These are phyloP conservation scores for Aspergillus flavus DNA, from an alignment of 2,329 filamentous ascomycete species.

Conservation along the genomic window DNA sequence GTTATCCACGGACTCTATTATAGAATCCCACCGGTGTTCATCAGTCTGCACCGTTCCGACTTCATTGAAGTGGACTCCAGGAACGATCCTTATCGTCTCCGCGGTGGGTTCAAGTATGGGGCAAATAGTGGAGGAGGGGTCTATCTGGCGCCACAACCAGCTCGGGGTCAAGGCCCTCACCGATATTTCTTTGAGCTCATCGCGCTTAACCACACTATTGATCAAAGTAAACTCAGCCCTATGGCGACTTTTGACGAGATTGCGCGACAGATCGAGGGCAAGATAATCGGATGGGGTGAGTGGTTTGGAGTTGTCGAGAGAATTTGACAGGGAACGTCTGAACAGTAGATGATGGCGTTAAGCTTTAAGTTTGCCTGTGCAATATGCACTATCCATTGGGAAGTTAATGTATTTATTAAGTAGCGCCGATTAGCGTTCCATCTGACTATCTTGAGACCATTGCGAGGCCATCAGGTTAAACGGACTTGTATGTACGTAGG, in stretches of 20 bases:
- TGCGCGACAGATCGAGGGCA: constrained; percentile 47
- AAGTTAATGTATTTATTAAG: neutral
- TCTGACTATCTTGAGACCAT: neutral
- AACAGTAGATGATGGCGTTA: neutral
- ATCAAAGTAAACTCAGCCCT: constrained; percentile 39
- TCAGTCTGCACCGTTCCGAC: constrained; percentile 39
- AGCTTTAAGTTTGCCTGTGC: neutral
- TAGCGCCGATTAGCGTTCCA: neutral
- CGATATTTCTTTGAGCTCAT: constrained; percentile 57
- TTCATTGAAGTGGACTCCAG: constrained; percentile 36
- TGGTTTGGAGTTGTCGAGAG: constrained; percentile 53
- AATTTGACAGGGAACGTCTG: constrained; percentile 11
- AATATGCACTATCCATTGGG: neutral
- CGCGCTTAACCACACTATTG: constrained; percentile 50
- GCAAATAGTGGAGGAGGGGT: constrained; percentile 43
- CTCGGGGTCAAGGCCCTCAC: constrained; percentile 56
- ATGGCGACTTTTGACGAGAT: constrained; percentile 50
- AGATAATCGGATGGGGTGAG: constrained; percentile 54
- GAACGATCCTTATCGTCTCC: constrained; percentile 18
- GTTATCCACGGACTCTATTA: constrained; percentile 51
- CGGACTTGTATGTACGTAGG: neutral
- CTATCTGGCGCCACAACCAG: constrained; percentile 51
- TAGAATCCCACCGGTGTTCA: constrained; percentile 42
- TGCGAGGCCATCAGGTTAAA: no score
- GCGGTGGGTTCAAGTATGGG: constrained; percentile 53